Conservation (phyloP, 768 basidiomycete genomes). For the Royoungia palumana region DNA sequence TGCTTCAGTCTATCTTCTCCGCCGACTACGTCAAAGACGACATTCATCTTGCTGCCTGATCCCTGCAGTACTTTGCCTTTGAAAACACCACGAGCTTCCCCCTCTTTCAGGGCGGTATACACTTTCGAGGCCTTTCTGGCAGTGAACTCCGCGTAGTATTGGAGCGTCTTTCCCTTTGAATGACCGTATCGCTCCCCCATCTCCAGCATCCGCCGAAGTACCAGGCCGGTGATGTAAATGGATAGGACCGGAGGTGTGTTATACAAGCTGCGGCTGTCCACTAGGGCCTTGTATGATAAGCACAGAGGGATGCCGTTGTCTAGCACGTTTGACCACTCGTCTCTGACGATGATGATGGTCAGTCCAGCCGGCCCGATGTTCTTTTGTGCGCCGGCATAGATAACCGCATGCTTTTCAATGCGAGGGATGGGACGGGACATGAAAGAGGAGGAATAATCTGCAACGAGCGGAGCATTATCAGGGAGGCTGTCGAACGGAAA, state of each 20-base stretch:
- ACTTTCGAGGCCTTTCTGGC: conserved; percentile 71
- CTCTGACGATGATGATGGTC: conserved; percentile 90
- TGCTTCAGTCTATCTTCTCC: conserved; percentile 68
- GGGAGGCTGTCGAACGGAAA: conserved; percentile 84
- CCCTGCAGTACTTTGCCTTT: conserved; percentile 67
- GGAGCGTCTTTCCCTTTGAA: conserved; percentile 54
- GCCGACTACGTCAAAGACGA: conserved; percentile 76
- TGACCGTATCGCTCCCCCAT: conserved; percentile 16
- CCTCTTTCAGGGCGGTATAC: conserved; percentile 69
- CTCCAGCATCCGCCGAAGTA: conserved; percentile 65
- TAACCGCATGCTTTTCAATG: conserved; percentile 86
- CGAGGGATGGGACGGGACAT: conserved; percentile 90
- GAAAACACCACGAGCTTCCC: conserved; percentile 68
- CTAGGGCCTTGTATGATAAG: conserved; percentile 79
- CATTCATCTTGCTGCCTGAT: conserved; percentile 93
- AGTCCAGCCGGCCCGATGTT: conserved; percentile 94
- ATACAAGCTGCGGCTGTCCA: conserved; percentile 72
- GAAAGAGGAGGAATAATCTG: conserved; percentile 95
- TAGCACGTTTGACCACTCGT: conserved; percentile 65
- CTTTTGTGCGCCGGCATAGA: conserved; percentile 98
- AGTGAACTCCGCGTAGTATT: conserved; percentile 64
- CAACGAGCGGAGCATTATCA: conserved; percentile 72
- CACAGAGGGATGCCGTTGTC: conserved; percentile 84
- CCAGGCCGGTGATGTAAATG: conserved; percentile 87
- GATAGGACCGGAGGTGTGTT: conserved; percentile 93